A percentile compares a stretch with the other conserved stretches of the same genome.
Conservation (phyloP, 2,329 filamentous ascomycete genomes). For the Aureobasidium subglaciale region DNA sequence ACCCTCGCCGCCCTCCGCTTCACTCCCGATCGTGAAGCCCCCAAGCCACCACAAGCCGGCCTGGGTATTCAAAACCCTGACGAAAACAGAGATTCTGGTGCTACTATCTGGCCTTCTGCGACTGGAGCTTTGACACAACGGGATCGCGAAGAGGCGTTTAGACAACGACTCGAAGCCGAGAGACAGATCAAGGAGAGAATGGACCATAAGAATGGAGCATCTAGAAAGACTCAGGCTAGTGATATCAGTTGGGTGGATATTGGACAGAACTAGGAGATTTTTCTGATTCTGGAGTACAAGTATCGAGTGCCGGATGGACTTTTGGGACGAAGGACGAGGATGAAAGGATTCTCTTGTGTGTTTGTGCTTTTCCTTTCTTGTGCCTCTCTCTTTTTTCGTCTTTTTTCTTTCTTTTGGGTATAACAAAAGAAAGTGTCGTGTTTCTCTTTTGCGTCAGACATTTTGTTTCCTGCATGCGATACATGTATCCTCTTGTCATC, state of each 20-base stretch:
- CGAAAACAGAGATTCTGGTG: background rate
- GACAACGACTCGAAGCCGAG: background rate
- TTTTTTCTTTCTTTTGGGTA: background rate
- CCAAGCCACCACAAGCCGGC: background rate
- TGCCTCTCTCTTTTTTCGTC: background rate
- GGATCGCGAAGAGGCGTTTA: background rate
- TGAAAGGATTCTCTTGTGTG: no score
- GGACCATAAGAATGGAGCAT: background rate
- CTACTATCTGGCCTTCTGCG: background rate
- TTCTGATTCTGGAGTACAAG: constrained; percentile 1
- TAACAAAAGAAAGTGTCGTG: background rate
- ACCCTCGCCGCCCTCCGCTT: constrained; percentile 10
- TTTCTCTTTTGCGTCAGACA: no score
- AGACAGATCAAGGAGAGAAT: background rate
- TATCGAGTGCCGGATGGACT: background rate
- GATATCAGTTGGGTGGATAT: constrained; percentile 13
- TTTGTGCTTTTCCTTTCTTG: background rate
- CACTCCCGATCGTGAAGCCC: background rate
- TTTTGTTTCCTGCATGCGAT: no score
- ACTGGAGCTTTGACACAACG: background rate
- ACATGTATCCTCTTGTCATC: no score
- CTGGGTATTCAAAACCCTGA: background rate
- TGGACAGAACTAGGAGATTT: constrained; percentile 13
- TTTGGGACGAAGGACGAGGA: no score
- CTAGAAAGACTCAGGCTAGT: background rate